Conservation (phyloP, 2,329 filamentous ascomycete species). For the Dactylella cylindrospora region DNA sequence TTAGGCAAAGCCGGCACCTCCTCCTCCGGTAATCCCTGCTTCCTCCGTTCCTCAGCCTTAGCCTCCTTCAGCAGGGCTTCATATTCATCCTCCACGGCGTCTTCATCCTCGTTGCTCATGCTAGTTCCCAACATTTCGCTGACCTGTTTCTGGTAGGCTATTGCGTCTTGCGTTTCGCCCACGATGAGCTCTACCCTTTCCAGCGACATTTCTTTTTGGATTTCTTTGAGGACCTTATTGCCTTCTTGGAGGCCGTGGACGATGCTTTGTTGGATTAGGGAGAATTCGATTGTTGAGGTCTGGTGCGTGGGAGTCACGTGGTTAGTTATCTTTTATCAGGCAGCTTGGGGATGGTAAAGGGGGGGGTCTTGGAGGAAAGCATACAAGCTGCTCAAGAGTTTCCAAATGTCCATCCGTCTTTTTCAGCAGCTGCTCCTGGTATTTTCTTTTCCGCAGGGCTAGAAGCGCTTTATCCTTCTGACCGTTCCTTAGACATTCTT, state of each 20-base stretch:
- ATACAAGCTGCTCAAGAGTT: constrained; percentile 75
- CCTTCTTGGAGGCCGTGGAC: constrained; percentile 90
- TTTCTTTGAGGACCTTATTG: constrained; percentile 82
- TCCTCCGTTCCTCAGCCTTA: constrained; percentile 48
- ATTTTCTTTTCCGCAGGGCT: constrained; percentile 91
- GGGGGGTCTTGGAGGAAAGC: background rate
- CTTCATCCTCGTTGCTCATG: constrained; percentile 92
- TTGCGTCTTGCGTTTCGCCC: constrained; percentile 85
- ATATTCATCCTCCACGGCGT: constrained; percentile 95
- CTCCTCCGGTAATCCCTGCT: constrained; percentile 15
- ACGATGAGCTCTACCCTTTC: constrained; percentile 93
- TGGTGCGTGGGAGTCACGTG: background rate
- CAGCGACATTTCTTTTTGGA: constrained; percentile 92
- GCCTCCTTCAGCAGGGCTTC: constrained; percentile 73
- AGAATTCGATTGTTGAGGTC: constrained; percentile 88
- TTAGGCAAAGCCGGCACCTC: constrained; percentile 24
- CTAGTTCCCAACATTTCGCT: constrained; percentile 84
- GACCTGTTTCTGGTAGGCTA: constrained; percentile 89
- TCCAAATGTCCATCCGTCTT: constrained; percentile 94
- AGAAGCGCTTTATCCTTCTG: constrained; percentile 81
- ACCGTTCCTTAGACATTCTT: constrained; percentile 74
- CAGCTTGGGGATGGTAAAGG: background rate
- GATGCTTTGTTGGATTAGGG: constrained; percentile 94
- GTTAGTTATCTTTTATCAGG: background rate
- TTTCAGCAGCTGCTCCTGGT: constrained; percentile 82